These are phyloP conservation scores for Binderoboletus segoi DNA, from an alignment of 1,284 basidiomycete genomes.

Conservation along the genomic window DNA sequence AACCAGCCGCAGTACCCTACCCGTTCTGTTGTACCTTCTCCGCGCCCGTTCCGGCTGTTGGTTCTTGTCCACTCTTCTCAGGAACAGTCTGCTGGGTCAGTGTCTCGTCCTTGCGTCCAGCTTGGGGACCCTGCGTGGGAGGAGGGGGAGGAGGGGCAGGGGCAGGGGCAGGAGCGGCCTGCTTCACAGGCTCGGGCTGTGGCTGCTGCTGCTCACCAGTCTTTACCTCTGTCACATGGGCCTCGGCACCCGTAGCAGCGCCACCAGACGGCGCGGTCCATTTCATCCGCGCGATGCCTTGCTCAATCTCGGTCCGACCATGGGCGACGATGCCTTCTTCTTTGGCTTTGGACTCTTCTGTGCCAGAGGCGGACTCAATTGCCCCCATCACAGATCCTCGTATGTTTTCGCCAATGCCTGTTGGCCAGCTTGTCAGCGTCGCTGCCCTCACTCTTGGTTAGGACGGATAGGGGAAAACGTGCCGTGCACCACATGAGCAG, in stretches of 20 bases:
- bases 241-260: neutral
- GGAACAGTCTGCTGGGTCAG: neutral
- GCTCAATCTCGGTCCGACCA: constrained; percentile 28
- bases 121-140: neutral
- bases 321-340: constrained; percentile 17
- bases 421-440: neutral
- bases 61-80: neutral
- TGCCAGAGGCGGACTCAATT: constrained; percentile 23
- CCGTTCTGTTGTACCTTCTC: neutral
- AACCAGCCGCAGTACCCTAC: constrained; percentile 1
- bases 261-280: neutral
- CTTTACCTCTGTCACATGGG: neutral
- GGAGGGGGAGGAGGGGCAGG: neutral
- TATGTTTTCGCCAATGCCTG: constrained; percentile 36
- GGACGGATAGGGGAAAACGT: neutral
- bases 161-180: neutral
- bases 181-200: neutral
- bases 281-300: constrained; percentile 26
- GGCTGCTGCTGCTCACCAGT: neutral
- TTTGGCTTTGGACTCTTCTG: constrained; percentile 13
- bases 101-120: neutral
- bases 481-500: constrained; percentile 30
- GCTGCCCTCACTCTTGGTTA: too few relatives aligned
- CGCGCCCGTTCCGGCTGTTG: neutral
- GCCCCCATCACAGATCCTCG: constrained; percentile 35